Evolutionary conservation across 2,329 filamentous ascomycete species (phyloP).

Genomic region (Calonectria pseudoturangicola): DNA sequence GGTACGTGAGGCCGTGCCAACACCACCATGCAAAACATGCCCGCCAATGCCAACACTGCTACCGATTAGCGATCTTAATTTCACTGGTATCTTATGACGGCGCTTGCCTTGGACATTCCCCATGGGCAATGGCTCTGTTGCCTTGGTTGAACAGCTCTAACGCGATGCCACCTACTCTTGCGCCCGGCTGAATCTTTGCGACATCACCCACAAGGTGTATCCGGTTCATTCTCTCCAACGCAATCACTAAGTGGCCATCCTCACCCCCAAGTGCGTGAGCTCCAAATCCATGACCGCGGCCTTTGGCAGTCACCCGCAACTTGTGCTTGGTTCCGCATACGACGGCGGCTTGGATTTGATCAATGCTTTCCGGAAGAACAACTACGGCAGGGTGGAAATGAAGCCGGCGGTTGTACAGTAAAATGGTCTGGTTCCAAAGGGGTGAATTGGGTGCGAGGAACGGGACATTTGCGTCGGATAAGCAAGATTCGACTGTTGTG

Average conservation of each 20-base stretch:
- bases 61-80: constrained; percentile 28
- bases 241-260: constrained; percentile 63
- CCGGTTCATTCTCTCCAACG: constrained; percentile 61
- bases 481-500: constrained; percentile 42
- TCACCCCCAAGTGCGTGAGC: constrained; percentile 67
- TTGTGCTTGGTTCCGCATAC: constrained; percentile 64
- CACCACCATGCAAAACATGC: constrained; percentile 55
- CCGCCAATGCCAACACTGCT: constrained; percentile 54
- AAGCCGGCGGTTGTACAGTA: constrained; percentile 58
- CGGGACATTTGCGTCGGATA: constrained; percentile 47
- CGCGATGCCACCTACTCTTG: constrained; percentile 69
- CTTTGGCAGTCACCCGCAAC: constrained; percentile 69
- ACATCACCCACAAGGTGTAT: constrained; percentile 51
- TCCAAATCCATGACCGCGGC: constrained; percentile 73
- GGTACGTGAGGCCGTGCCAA: constrained; percentile 53
- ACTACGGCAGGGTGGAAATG: constrained; percentile 56
- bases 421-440: constrained; percentile 58
- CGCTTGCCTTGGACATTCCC: constrained; percentile 70
- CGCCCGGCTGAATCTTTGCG: constrained; percentile 62
- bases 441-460: constrained; percentile 42
- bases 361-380: constrained; percentile 55
- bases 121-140: constrained; percentile 66
- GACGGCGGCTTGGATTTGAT: constrained; percentile 67
- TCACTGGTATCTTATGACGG: accelerated
- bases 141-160: constrained; percentile 61